Conservation (phyloP, 2,329 filamentous ascomycete species). For the Epichloe glyceriae region DNA sequence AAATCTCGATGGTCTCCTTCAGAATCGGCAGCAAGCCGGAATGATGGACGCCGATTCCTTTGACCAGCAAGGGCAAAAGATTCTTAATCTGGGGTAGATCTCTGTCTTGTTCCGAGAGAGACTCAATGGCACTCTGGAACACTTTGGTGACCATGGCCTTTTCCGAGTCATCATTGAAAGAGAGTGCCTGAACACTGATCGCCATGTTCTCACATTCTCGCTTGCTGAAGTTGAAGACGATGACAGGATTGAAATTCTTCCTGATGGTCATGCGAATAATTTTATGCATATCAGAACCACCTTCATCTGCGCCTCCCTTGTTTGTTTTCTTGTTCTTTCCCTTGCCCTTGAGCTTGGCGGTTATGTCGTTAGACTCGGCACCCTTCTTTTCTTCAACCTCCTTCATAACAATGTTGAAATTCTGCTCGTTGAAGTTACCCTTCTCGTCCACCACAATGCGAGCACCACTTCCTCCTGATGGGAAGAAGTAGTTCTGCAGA, state of each 20-base stretch:
- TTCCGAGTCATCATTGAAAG: constrained; percentile 94
- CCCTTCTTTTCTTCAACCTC: constrained; percentile 80
- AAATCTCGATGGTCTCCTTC: constrained; percentile 96
- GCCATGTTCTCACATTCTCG: constrained; percentile 88
- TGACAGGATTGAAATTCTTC: constrained; percentile 94
- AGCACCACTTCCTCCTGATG: constrained; percentile 81
- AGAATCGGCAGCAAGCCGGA: constrained; percentile 88
- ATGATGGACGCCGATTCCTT: constrained; percentile 94
- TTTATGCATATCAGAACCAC: constrained; percentile 81
- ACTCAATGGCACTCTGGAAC: constrained; percentile 85
- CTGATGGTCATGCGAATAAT: constrained; percentile 98
- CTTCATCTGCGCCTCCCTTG: constrained; percentile 67
- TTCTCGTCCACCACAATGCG: constrained; percentile 94
- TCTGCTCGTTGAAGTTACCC: constrained; percentile 88
- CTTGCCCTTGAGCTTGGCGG: constrained; percentile 70
- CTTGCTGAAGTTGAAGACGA: constrained; percentile 99
- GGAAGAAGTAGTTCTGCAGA: constrained; percentile 96
- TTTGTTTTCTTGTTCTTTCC: constrained; percentile 87
- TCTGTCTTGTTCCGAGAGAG: constrained; percentile 82
- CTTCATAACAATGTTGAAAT: constrained; percentile 93
- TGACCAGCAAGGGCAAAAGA: constrained; percentile 74
- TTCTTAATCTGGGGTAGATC: constrained; percentile 81
- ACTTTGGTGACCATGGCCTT: constrained; percentile 90
- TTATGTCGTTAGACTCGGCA: constrained; percentile 64
- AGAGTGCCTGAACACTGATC: constrained; percentile 70